A percentile compares a stretch with the other conserved stretches of the same genome.
Conservation (phyloP, 306 rosid species). For the Alnus glutinosa region DNA sequence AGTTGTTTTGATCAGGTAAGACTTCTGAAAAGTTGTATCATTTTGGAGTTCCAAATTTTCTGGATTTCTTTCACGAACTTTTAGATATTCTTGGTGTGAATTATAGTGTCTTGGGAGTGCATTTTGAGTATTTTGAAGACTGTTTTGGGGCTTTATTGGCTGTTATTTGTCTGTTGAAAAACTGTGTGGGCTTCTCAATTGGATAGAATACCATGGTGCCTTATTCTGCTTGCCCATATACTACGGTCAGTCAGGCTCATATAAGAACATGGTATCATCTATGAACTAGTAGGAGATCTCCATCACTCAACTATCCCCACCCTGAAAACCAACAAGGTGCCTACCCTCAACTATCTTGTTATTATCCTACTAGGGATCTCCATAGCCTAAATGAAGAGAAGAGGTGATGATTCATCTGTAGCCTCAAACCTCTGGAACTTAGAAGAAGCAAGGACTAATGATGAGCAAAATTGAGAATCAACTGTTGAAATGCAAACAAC, state of each 20-base stretch:
- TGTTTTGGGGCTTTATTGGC: too few species aligned
- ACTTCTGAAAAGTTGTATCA: not conserved
- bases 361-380: not conserved
- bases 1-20: not conserved
- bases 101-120: not conserved
- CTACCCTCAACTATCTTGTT: not conserved
- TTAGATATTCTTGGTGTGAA: not conserved
- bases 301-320: not conserved
- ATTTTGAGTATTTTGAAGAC: too few species aligned
- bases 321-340: not conserved
- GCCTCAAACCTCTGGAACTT: not conserved
- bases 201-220: not conserved
- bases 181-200: not conserved
- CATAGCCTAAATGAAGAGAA: not conserved
- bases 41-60: not conserved
- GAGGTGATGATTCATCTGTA: not conserved
- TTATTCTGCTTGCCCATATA: not conserved
- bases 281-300: not conserved
- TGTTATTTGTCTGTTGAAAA: too few species aligned
- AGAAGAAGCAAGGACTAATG: not conserved
- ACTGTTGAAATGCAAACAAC: too few species aligned
- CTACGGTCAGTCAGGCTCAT: not conserved
- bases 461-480: not conserved
- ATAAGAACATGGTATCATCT: not conserved
- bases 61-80: not conserved